Evolutionary conservation across 2,329 filamentous ascomycete species (phyloP).

Genomic region (Scortechinia acanthostroma): DNA sequence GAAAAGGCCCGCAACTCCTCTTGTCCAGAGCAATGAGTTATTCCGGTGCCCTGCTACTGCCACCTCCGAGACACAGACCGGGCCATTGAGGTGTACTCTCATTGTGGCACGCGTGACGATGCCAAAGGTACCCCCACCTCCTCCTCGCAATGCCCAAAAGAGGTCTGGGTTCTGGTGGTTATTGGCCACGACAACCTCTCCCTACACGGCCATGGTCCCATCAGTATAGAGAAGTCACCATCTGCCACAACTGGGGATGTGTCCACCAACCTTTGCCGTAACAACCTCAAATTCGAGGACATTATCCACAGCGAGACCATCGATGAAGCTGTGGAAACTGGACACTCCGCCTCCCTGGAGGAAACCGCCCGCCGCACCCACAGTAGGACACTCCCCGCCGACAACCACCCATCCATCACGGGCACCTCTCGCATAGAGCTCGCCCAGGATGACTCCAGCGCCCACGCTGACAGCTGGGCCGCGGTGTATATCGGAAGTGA

Average conservation of each 20-base stretch:
- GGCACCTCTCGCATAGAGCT: slow-evolving; percentile 10
- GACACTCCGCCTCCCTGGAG: slow-evolving; percentile 5
- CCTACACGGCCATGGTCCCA: too few relatives aligned
- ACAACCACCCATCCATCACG: slow-evolving; percentile 5
- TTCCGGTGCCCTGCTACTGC: too few relatives aligned
- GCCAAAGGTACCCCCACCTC: background rate
- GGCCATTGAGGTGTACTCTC: background rate
- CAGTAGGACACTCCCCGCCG: slow-evolving; percentile 6
- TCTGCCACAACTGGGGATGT: background rate
- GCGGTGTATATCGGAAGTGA: slow-evolving; percentile 1
- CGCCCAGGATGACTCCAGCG: slow-evolving; percentile 16
- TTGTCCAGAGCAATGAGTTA: too few relatives aligned
- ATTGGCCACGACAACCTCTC: background rate
- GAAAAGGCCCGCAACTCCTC: too few relatives aligned
- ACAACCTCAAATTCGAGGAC: background rate
- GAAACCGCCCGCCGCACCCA: slow-evolving; percentile 6
- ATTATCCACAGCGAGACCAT: background rate
- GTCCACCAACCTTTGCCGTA: background rate
- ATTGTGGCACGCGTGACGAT: background rate
- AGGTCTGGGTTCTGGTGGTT: background rate
- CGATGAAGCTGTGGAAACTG: slow-evolving; percentile 2
- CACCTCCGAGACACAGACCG: too few relatives aligned
- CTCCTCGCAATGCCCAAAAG: background rate
- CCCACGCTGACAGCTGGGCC: slow-evolving; percentile 13
- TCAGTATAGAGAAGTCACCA: too few relatives aligned